Conservation (phyloP, 2,329 filamentous ascomycete genomes). For the Xylariomycetidae sp. region DNA sequence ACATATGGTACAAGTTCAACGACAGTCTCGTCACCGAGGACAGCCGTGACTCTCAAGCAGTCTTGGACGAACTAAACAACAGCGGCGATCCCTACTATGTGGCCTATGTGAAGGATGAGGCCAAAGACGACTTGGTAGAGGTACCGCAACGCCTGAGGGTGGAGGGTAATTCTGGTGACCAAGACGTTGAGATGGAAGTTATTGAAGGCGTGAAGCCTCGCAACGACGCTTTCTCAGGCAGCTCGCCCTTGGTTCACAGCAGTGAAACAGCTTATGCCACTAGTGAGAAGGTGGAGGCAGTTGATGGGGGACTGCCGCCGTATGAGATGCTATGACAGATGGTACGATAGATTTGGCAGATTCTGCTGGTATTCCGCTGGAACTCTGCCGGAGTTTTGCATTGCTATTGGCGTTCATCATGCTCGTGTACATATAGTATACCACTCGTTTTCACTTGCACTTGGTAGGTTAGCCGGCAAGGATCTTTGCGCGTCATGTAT, state of each 20-base stretch:
- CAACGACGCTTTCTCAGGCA: too few species aligned
- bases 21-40: constrained; percentile 73
- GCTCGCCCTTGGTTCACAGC: constrained; percentile 5
- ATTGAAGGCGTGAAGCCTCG: constrained; percentile 24
- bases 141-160: constrained; percentile 34
- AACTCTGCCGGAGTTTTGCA: too few species aligned
- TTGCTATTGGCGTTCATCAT: too few species aligned
- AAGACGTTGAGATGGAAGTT: constrained; percentile 19
- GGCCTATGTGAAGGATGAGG: constrained; percentile 71
- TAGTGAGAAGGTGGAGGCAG: constrained; percentile 1
- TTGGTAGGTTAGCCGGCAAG: too few species aligned
- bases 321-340: constrained; percentile 6
- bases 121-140: constrained; percentile 50
- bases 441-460: too few species aligned
- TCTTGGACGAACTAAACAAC: constrained; percentile 62
- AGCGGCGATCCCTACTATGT: constrained; percentile 78
- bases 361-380: too few species aligned
- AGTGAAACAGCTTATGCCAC: constrained; percentile 3
- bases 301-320: neutral
- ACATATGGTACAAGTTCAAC: constrained; percentile 91
- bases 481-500: too few species aligned
- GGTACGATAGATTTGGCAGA: too few species aligned
- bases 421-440: too few species aligned
- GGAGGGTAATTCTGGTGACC: constrained; percentile 2
- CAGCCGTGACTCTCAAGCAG: constrained; percentile 57